A percentile compares a stretch with the other conserved stretches of the same genome.
Evolutionary conservation across 352 stramenopile species (phyloP).

Genomic region (Phytophthora syringae): DNA sequence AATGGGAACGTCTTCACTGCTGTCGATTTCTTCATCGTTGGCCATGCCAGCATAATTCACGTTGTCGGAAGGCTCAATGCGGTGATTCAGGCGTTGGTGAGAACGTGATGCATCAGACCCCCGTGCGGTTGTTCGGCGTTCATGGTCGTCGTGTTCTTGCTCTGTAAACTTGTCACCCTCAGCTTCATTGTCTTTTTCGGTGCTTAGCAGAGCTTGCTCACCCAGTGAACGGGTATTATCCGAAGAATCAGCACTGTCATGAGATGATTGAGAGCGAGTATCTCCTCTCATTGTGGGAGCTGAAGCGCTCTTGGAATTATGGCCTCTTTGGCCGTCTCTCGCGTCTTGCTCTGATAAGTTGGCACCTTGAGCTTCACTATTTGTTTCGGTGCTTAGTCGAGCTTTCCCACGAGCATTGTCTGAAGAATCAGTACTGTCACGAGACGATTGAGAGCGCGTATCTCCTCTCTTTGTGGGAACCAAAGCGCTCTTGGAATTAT

Average conservation of each 20-base stretch:
- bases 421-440: background rate
- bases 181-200: background rate
- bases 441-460: background rate
- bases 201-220: too few species aligned
- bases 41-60: background rate
- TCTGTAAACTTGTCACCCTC: background rate
- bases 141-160: background rate
- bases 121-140: background rate
- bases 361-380: too few species aligned
- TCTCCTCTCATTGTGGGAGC: background rate
- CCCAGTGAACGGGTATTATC: too few species aligned
- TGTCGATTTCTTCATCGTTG: background rate
- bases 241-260: background rate
- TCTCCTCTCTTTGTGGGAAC: background rate
- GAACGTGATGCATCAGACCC: background rate
- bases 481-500: background rate
- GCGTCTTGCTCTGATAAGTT: too few species aligned
- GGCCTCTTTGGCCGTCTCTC: background rate
- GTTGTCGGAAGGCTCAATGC: background rate
- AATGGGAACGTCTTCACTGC: background rate
- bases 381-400: too few species aligned
- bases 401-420: too few species aligned
- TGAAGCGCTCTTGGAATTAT: background rate
- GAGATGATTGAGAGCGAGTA: background rate
- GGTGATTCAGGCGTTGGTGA: background rate